phyloP scores from a whole-genome alignment of 1,139 yeast genomes.

The Nakaseomyces nivariensis region DNA sequence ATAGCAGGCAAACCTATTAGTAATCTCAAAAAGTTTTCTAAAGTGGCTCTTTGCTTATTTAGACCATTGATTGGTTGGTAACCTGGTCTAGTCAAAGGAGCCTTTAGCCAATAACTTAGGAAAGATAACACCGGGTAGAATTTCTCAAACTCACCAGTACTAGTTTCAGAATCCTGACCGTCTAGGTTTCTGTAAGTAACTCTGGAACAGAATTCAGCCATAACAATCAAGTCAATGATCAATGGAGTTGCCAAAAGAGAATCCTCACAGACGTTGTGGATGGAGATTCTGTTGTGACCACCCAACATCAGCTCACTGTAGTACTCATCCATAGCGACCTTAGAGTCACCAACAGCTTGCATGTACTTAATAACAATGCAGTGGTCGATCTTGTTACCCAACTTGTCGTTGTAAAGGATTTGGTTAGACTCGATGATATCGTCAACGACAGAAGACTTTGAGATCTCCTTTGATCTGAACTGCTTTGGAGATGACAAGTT shows the following conservation, averaged over 20 bases:
- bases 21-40: slow-evolving; percentile 83
- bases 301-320: slow-evolving; percentile 95
- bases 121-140: slow-evolving; percentile 82
- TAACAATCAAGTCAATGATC: slow-evolving; percentile 81
- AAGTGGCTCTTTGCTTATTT: slow-evolving; percentile 87
- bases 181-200: slow-evolving; percentile 58
- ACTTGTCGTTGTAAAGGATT: slow-evolving; percentile 72
- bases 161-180: slow-evolving; percentile 18
- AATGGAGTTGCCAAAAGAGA: slow-evolving; percentile 90
- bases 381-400: slow-evolving; percentile 77
- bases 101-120: slow-evolving; percentile 92
- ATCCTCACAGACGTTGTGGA: slow-evolving; percentile 95
- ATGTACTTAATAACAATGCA: slow-evolving; percentile 91
- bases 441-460: slow-evolving; percentile 87
- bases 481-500: slow-evolving; percentile 87
- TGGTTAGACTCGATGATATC: slow-evolving; percentile 88
- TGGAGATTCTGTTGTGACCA: slow-evolving; percentile 88
- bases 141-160: slow-evolving; percentile 42
- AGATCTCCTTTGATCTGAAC: slow-evolving; percentile 90
- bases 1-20: slow-evolving; percentile 83
- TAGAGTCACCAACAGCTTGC: slow-evolving; percentile 91
- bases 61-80: slow-evolving; percentile 86
- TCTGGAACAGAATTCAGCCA: slow-evolving; percentile 83
- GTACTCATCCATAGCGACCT: slow-evolving; percentile 98
- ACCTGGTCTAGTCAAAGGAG: slow-evolving; percentile 88